Percentiles rank a stretch among this genome's conserved stretches.
These are phyloP conservation scores for Oidium heveae DNA, from an alignment of 2,329 filamentous ascomycete species.

Conservation along the genomic window DNA sequence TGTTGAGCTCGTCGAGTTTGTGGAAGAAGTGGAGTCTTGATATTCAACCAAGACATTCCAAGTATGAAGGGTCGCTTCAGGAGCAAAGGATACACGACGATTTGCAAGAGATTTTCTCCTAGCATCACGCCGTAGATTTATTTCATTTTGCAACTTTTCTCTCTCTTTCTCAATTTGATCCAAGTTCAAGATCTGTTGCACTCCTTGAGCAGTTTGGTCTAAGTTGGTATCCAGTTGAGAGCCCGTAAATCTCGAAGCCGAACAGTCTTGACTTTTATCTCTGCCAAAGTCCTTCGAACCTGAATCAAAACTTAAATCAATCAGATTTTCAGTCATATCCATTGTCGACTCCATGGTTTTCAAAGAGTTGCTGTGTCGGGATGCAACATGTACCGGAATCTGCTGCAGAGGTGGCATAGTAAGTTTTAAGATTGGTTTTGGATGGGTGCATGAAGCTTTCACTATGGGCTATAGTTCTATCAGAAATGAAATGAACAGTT, in stretches of 20 bases:
- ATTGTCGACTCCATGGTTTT: constrained; percentile 11
- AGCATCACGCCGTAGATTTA: constrained; percentile 54
- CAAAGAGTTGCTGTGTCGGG: constrained; percentile 9
- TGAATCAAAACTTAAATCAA: constrained; percentile 10
- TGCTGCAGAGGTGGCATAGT: constrained; percentile 41
- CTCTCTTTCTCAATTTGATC: constrained; percentile 44
- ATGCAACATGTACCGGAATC: constrained; percentile 23
- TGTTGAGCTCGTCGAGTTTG: constrained; percentile 31
- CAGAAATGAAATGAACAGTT: constrained; percentile 1
- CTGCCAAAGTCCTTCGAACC: constrained; percentile 11
- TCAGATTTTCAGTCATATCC: constrained; percentile 7
- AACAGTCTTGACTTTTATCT: constrained; percentile 22
- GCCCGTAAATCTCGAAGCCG: constrained; percentile 18
- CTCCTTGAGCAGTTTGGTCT: constrained; percentile 41
- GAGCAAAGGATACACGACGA: constrained; percentile 84
- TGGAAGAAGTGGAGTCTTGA: constrained; percentile 62
- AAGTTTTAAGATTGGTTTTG: constrained; percentile 58
- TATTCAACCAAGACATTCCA: constrained; percentile 78
- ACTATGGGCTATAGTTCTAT: constrained; percentile 10
- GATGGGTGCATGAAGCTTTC: constrained; percentile 18
- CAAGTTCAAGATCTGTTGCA: constrained; percentile 41
- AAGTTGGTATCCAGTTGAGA: constrained; percentile 23
- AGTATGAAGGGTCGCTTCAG: constrained; percentile 88
- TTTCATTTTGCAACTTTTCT: constrained; percentile 30
- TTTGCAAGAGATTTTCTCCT: constrained; percentile 83